Evolutionary conservation across 2,329 filamentous ascomycete genomes (phyloP).

Genomic region (Pseudogymnoascus sp.): DNA sequence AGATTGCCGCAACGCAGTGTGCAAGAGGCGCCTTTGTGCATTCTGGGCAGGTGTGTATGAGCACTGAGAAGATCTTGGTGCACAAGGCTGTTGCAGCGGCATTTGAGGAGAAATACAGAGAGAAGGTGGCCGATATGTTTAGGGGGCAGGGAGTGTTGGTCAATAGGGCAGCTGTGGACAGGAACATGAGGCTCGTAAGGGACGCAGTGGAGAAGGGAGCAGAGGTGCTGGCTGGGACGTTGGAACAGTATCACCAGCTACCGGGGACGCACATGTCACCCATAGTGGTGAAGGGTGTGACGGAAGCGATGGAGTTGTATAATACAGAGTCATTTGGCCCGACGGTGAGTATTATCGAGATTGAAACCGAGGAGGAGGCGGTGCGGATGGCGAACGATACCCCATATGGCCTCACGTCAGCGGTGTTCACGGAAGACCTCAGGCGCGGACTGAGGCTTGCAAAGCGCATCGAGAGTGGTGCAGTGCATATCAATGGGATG

Average conservation of each 20-base stretch:
- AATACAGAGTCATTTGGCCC: constrained; percentile 71
- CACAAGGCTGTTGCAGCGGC: constrained; percentile 38
- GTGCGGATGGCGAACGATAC: constrained; percentile 70
- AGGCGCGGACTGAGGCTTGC: constrained; percentile 49
- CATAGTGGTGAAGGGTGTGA: constrained; percentile 59
- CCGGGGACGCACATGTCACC: constrained; percentile 44
- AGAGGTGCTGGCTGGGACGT: constrained; percentile 35
- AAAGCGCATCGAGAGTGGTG: constrained; percentile 55
- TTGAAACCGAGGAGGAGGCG: constrained; percentile 64
- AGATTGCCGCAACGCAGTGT: constrained; percentile 60
- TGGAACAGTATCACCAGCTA: constrained; percentile 18
- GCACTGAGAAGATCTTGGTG: constrained; percentile 63
- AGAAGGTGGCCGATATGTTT: constrained; percentile 35
- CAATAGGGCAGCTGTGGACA: constrained; percentile 54
- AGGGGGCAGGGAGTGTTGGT: constrained; percentile 45
- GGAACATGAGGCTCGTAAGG: constrained; percentile 57
- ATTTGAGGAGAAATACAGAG: constrained; percentile 33
- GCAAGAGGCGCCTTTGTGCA: constrained; percentile 64
- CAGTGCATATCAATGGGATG: constrained; percentile 59
- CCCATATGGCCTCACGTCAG: constrained; percentile 64
- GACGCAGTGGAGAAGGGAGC: constrained; percentile 64
- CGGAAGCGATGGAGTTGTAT: constrained; percentile 65
- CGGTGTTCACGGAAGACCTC: constrained; percentile 66
- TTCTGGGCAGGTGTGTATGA: constrained; percentile 78
- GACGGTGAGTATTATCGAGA: constrained; percentile 57